A percentile compares a stretch with the other conserved stretches of the same genome.
Conservation (phyloP, 495 filamentous ascomycete species). For the Melanomma pulvis-pyrius region DNA sequence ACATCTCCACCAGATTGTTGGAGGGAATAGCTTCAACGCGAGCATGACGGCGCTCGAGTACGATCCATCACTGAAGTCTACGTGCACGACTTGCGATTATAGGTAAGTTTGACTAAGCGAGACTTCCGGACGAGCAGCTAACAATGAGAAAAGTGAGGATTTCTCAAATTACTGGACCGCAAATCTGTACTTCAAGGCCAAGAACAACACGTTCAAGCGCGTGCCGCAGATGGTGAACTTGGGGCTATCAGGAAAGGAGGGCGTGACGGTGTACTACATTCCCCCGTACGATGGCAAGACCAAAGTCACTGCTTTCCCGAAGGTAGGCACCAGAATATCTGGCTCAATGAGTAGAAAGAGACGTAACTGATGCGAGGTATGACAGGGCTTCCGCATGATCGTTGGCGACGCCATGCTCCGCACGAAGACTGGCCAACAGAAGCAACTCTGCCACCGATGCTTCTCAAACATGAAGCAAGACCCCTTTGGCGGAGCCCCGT, state of each 20-base stretch:
- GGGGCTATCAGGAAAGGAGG: slow-evolving; percentile 22
- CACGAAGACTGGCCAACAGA: slow-evolving; percentile 18
- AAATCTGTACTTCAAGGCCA: slow-evolving; percentile 34
- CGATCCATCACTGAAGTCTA: slow-evolving; percentile 17
- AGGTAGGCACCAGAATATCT: background rate
- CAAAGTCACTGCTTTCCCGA: slow-evolving; percentile 30
- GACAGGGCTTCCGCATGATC: slow-evolving; percentile 35
- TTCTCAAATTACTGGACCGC: slow-evolving; percentile 37
- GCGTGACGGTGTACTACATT: slow-evolving; percentile 35
- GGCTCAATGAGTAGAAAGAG: background rate
- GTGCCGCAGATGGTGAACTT: slow-evolving; percentile 34
- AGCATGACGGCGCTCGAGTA: slow-evolving; percentile 24
- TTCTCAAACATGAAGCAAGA: slow-evolving; percentile 48
- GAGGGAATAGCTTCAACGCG: slow-evolving; percentile 29
- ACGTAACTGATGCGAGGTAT: background rate
- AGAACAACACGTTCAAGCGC: slow-evolving; percentile 33
- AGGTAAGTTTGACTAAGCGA: background rate
- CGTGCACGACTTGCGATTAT: slow-evolving; percentile 33
- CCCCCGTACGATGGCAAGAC: slow-evolving; percentile 37
- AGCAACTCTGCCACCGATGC: slow-evolving; percentile 53
- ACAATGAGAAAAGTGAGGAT: slow-evolving; percentile 10
- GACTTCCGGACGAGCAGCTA: background rate
- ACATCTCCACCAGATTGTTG: slow-evolving; percentile 33
- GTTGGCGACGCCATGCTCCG: slow-evolving; percentile 25
- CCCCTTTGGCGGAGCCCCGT: slow-evolving; percentile 57